Base-by-base conservation (phyloP, 352 stramenopile genomes). In the Aphanomyces euteiches region DNA sequence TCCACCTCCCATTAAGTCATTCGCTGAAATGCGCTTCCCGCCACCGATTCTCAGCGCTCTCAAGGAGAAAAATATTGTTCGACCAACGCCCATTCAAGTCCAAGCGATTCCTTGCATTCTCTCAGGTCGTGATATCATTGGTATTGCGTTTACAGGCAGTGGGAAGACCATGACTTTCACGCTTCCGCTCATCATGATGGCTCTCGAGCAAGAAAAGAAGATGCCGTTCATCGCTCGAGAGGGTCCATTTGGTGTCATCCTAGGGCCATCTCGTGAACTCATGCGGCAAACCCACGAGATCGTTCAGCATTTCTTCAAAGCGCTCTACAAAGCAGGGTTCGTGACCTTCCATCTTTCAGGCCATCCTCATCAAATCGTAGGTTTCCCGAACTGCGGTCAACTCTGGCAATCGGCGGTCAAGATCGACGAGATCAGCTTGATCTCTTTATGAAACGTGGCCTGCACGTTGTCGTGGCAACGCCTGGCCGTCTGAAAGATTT, bases 141-240 rank as follows among this genome's bases (percentile, higher is more conserved):
- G 97, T 58, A 99, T 99, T 74, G 97, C 97, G 7, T 99, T 99
- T 77, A 99, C 97, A 4, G 97, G 97, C 4, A 97, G 84, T 1
- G 97, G 97, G n/a, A 99, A 99, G 79, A 99, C 97, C 0, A 83
- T 99, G 39, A 98, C 95, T 10, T 99, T 99, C 81, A 96, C 85
- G 15, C 76, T 99, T 47, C 97, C 97, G 41, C 77, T 99, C 13
- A 90, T 99, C 47, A 98, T 99, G 90, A 82, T 97, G 28, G 92
- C 97, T 47, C 81, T 99, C 36, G 96, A 99, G 75, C 90, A 99
- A 75, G 96, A 99, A 79, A 85, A 92, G 77, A 97, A 95, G 80
- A 89, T 98, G 85, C 90, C 95, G 0, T 84, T 98, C 15, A 82
- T 96, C 41, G 80, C 89, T 1, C 88, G 90, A 40, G 97, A 99